Base-by-base conservation (phyloP, 2,329 filamentous ascomycete species). In the Trichophyton schoenleinii region DNA sequence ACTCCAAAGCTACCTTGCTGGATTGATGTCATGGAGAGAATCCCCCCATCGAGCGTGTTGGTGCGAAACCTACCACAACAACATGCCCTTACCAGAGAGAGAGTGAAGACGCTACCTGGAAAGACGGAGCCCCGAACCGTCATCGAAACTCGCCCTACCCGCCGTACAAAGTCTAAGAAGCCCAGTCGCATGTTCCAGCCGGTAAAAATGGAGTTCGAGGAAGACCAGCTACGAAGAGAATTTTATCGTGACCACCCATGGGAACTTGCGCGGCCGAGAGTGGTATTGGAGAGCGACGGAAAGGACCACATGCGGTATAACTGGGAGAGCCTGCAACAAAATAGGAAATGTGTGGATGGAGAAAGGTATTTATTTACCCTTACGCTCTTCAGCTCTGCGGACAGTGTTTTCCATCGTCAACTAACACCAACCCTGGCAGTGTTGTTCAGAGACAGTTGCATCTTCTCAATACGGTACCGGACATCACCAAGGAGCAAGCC, bases 201-300 rank as follows among this genome's bases (percentile, higher is more conserved):
- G 1, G 83, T 91, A 66, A 76, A 79, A 62, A 86, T 99, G 65
- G 78, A 77, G 60, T 96, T 94, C 72, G 83, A 87, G 63, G 94
- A 99, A 73, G 94, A 99, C 75, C 75, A 78, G 63, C 79, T 99
- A 69, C 86, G 94, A 65, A 80, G 77, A 67, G 83, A 86, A 31
- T 99, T 97, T 77, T 99, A 89, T 78, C 84, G 81, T 70, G 92
- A 99, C 73, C 94, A 99, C 72, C 94, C 94, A 3, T 99, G 94
- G 94, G 94, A 99, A 76, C 78, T 99, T 70, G 94, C 94, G 18
- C 82, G 92, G 64, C 94, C 94, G 60, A 82, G 89, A 67, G 80
- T 96, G 62, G 79, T 99, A 55, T 77, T 97, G 8, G 94, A 99
- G 76, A 79, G 85, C 67, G 87, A 92, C 69, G 94, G 94, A 60